Conservation (phyloP, 345 rosid species). For the Camelina hispida region DNA sequence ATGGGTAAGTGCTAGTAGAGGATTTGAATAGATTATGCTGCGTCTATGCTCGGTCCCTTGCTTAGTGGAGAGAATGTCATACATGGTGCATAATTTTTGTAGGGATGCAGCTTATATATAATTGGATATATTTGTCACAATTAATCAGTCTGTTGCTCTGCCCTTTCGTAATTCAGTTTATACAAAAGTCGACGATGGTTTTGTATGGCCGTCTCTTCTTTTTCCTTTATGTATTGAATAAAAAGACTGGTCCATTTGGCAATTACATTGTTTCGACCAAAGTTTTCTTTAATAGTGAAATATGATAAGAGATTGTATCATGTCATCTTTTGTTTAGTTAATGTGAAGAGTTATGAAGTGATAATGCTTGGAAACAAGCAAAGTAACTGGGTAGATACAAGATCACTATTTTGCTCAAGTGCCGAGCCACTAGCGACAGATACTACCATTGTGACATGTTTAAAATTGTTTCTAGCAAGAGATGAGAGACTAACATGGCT, state of each 20-base stretch:
- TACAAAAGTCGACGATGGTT: conserved; percentile 23
- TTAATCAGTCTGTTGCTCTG: conserved; percentile 31
- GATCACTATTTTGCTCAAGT: neutral
- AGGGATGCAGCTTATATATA: conserved; percentile 37
- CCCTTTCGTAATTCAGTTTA: conserved; percentile 28
- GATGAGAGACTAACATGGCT: neutral
- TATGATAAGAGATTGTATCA: neutral
- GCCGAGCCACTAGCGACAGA: neutral
- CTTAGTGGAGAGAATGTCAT: conserved; percentile 24
- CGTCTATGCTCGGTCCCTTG: conserved; percentile 23
- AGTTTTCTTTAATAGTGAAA: neutral
- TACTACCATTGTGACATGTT: neutral
- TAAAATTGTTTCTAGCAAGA: neutral
- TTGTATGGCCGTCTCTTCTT: conserved; percentile 12
- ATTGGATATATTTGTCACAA: conserved; percentile 31
- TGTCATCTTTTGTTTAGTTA: neutral
- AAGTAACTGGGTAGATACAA: neutral
- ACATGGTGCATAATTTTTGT: conserved; percentile 38
- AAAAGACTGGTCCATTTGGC: conserved; percentile 32
- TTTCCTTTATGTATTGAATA: conserved; percentile 24
- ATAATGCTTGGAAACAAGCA: neutral
- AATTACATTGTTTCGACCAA: conserved; percentile 1
- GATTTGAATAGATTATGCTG: conserved; percentile 19
- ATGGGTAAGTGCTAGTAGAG: conserved; percentile 19
- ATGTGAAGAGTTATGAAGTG: neutral